These are phyloP conservation scores for Ciborinia camelliae DNA, from an alignment of 2,329 filamentous ascomycete genomes.

Conservation along the genomic window DNA sequence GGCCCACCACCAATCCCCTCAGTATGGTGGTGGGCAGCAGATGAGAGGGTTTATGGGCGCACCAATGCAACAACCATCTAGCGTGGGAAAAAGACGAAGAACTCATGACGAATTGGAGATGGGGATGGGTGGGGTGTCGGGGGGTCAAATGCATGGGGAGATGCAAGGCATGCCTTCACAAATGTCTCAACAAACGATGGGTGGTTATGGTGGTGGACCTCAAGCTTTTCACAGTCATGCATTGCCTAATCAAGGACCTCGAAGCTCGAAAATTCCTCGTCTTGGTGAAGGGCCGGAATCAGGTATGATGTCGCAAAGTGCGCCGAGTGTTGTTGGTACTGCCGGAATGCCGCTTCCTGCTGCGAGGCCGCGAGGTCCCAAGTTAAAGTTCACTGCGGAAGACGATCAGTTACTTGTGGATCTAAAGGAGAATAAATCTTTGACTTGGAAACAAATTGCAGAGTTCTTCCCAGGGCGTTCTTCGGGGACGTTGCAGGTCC, in stretches of 20 bases:
- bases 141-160: conserved; percentile 40
- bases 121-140: conserved; percentile 46
- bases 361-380: conserved; percentile 76
- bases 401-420: conserved; percentile 86
- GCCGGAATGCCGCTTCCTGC: conserved; percentile 84
- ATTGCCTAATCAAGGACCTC: conserved; percentile 68
- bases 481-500: conserved; percentile 86
- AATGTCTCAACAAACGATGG: conserved; percentile 54
- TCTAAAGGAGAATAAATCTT: conserved; percentile 88
- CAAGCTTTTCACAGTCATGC: conserved; percentile 68
- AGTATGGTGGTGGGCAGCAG: conserved; percentile 48
- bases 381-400: conserved; percentile 90
- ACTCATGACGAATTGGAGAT: conserved; percentile 52
- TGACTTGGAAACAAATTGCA: conserved; percentile 97
- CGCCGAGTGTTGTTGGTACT: conserved; percentile 82
- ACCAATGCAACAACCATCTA: conserved; percentile 35
- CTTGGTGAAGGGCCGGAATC: conserved; percentile 48
- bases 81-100: conserved; percentile 49
- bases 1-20: conserved; percentile 47
- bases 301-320: conserved; percentile 50
- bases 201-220: conserved; percentile 41
- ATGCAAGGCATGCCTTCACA: conserved; percentile 49
- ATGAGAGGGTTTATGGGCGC: conserved; percentile 47
- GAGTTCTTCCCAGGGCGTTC: conserved; percentile 92
- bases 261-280: conserved; percentile 61